Conservation (phyloP, 2,329 filamentous ascomycete species). For the Cytospora leucostoma region DNA sequence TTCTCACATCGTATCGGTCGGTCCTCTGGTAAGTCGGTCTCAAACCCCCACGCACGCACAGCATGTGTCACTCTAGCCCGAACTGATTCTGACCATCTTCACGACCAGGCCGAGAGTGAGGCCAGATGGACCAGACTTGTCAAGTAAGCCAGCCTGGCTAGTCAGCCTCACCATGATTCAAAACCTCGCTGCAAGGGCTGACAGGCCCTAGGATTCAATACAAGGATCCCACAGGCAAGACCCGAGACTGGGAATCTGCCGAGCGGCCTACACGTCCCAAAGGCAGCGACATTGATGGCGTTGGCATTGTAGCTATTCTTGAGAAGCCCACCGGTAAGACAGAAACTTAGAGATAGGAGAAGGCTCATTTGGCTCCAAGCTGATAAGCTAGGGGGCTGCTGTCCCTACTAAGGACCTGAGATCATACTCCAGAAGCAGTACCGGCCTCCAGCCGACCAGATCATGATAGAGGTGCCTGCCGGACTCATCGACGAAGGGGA, state of each 20-base stretch:
- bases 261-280: slow-evolving; percentile 69
- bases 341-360: not conserved
- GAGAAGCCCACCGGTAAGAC: slow-evolving; percentile 49
- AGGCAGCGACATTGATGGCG: slow-evolving; percentile 66
- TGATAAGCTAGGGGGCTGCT: not conserved
- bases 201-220: slow-evolving; percentile 57
- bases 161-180: not conserved
- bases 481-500: slow-evolving; percentile 65
- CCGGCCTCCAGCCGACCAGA: slow-evolving; percentile 60
- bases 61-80: too few species aligned
- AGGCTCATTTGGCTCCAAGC: not conserved
- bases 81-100: too few species aligned
- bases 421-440: slow-evolving; percentile 69
- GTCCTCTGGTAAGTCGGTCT: slow-evolving; percentile 44
- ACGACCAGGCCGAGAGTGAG: slow-evolving; percentile 54
- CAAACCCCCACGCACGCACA: slow-evolving; percentile 4
- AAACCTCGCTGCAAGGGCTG: slow-evolving; percentile 17
- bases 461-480: slow-evolving; percentile 66
- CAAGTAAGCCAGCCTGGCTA: slow-evolving; percentile 45
- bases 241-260: slow-evolving; percentile 70
- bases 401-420: slow-evolving; percentile 45
- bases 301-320: slow-evolving; percentile 72
- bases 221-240: slow-evolving; percentile 59
- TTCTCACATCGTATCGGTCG: slow-evolving; percentile 46
- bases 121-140: slow-evolving; percentile 62